phyloP scores from a whole-genome alignment of 78 protist genomes.

The Tieghemostelium lacteum region DNA sequence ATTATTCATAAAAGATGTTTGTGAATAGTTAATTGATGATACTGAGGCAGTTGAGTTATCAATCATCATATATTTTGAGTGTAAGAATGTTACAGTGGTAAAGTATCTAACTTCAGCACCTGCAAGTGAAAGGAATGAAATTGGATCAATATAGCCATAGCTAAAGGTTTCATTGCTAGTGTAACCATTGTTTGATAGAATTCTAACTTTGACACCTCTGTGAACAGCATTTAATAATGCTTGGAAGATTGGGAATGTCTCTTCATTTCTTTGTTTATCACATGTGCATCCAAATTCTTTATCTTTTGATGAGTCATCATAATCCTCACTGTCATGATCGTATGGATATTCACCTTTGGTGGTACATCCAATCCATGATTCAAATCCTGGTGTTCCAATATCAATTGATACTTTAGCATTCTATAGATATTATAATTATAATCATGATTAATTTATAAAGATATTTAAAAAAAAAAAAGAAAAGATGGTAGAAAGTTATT shows the following conservation, averaged over 20 bases:
- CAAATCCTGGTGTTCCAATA: conserved; percentile 66
- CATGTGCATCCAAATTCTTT: conserved; percentile 61
- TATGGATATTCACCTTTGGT: too few species aligned
- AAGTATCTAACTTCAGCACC: conserved; percentile 82
- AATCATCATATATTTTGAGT: conserved; percentile 53
- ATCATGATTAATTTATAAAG: neutral
- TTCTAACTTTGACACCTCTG: conserved; percentile 79
- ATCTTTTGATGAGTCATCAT: conserved; percentile 15
- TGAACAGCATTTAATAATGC: conserved; percentile 82
- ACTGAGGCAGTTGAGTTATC: conserved; percentile 64
- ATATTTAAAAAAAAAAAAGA: too few species aligned
- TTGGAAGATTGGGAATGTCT: conserved; percentile 78
- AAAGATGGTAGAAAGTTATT: neutral
- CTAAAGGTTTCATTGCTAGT: conserved; percentile 25
- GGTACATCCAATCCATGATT: conserved; percentile 58
- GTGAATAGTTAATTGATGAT: conserved; percentile 80
- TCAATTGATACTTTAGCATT: conserved; percentile 48
- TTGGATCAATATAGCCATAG: conserved; percentile 79
- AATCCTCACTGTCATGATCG: too few species aligned
- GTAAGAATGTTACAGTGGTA: conserved; percentile 76
- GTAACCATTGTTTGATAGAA: conserved; percentile 75
- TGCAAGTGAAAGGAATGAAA: conserved; percentile 65
- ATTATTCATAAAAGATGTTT: conserved; percentile 82
- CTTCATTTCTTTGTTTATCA: conserved; percentile 54
- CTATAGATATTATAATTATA: neutral